Evolutionary conservation across 2,329 filamentous ascomycete genomes (phyloP), one percentile per base, ranked within the genome.

Genomic region (Lasiodiplodia hormozganensis): DNA sequence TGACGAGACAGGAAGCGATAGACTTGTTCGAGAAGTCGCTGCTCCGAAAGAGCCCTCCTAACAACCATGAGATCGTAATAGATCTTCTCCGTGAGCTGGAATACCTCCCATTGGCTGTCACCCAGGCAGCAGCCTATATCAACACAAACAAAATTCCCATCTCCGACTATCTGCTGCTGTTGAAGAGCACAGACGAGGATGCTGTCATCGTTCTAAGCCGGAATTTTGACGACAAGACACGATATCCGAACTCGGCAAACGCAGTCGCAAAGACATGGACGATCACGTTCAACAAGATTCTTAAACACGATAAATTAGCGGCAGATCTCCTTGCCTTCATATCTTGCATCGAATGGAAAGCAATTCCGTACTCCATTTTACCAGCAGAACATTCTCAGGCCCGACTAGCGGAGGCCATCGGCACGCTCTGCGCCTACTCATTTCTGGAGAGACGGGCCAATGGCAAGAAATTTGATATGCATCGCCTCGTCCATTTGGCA

Each of bases 261-360:
- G 71, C 79, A 11, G 73, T 82, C 34, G 74, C 75, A 8, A 77
- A 72, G 12, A 81, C 78, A 28, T 82, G 76, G 78, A 71, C 77
- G 4, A 76, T 81, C 34, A 80, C 77, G 11, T 81, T 81, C 57
- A 68, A 76, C 11, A 73, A 78, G 49, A 80, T 82, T 28, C 73
- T 70, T 52, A 53, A 67, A 23, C 40, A 71, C 16, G 69, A 81
- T 69, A 52, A 67, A 21, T 64, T 79, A n/a, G 80, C 80, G 7
- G 73, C 72, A 2, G 73, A 79, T 18, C 77, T 77, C 62, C 71
- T 82, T 25, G 78, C 72, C 12, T 77, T 78, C 14, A 78, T 81
- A 72, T 73, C 36, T 31, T 47, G 12, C 23, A 62, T 62, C 57
- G 57, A 62, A 62, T 62, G 21, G 38, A 62, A 25, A 31, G 71